Percentiles rank a stretch among this genome's conserved stretches.
Conservation (phyloP, 495 filamentous ascomycete species). For the Neurospora cerealis region DNA sequence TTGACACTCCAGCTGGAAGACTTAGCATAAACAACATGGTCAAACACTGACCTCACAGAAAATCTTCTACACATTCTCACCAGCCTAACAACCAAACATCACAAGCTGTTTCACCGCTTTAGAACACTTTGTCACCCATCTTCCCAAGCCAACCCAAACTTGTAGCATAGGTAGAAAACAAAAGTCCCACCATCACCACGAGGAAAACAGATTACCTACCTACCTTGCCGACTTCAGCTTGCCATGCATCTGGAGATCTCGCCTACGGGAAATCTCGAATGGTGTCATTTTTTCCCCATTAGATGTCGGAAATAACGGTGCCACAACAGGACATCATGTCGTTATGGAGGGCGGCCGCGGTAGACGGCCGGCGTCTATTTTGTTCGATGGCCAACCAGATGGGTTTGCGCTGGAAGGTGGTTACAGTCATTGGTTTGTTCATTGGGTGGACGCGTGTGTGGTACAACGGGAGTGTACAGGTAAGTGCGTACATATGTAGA, state of each 20-base stretch:
- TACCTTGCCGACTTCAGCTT: neutral
- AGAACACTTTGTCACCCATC: neutral
- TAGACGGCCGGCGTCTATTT: neutral
- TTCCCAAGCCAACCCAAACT: neutral
- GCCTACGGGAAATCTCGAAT: neutral
- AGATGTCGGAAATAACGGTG: neutral
- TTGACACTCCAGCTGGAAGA: too few species aligned
- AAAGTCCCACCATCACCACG: neutral
- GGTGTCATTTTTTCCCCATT: neutral
- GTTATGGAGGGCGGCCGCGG: neutral
- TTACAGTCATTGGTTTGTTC: neutral
- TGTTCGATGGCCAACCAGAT: neutral
- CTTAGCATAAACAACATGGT: too few species aligned
- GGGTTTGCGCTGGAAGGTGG: neutral
- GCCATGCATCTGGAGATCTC: neutral
- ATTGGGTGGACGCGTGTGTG: neutral
- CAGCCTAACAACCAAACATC: neutral
- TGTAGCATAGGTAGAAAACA: neutral
- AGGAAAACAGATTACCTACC: neutral
- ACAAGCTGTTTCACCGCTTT: neutral
- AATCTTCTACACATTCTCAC: neutral
- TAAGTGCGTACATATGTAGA: too few species aligned
- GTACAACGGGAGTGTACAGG: neutral
- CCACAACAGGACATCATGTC: neutral
- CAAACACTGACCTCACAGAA: neutral